phyloP scores from a whole-genome alignment of 805 yeast genomes.

The Candida broadrunensis region DNA sequence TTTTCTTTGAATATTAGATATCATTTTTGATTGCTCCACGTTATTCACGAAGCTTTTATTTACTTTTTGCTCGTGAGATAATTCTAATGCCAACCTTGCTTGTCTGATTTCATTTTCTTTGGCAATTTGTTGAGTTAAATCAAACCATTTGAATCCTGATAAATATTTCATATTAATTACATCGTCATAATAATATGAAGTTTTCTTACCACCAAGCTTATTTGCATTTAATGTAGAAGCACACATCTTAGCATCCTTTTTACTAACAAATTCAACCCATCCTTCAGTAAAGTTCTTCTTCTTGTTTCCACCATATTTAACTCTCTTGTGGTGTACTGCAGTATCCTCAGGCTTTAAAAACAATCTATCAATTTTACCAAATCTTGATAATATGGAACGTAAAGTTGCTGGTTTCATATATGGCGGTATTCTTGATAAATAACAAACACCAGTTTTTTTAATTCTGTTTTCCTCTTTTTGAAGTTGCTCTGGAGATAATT shows the following conservation, averaged over 20 bases:
- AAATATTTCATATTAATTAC: conserved; percentile 86
- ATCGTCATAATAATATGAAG: conserved; percentile 90
- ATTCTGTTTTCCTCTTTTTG: conserved; percentile 52
- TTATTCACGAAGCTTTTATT: conserved; percentile 81
- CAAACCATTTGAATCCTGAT: conserved; percentile 92
- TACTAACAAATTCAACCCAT: conserved; percentile 89
- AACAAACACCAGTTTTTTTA: conserved; percentile 86
- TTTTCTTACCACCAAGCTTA: conserved; percentile 87
- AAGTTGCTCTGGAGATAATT: conserved; percentile 54
- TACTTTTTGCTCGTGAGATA: conserved; percentile 82
- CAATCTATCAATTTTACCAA: conserved; percentile 85
- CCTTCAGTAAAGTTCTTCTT: conserved; percentile 88
- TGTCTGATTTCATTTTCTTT: conserved; percentile 87
- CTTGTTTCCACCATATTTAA: conserved; percentile 88
- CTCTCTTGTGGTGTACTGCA: conserved; percentile 58
- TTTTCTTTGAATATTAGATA: conserved; percentile 60
- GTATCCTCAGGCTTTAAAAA: conserved; percentile 85
- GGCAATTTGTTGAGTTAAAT: conserved; percentile 89
- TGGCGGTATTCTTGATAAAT: conserved; percentile 88
- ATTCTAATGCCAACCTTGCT: conserved; percentile 81
- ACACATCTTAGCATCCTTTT: conserved; percentile 84
- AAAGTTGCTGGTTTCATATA: conserved; percentile 94
- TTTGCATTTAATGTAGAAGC: conserved; percentile 86
- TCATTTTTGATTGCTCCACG: conserved; percentile 83
- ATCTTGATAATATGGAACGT: conserved; percentile 73